phyloP scores from a whole-genome alignment of 352 stramenopile genomes.

The Phytophthora cactorum region DNA sequence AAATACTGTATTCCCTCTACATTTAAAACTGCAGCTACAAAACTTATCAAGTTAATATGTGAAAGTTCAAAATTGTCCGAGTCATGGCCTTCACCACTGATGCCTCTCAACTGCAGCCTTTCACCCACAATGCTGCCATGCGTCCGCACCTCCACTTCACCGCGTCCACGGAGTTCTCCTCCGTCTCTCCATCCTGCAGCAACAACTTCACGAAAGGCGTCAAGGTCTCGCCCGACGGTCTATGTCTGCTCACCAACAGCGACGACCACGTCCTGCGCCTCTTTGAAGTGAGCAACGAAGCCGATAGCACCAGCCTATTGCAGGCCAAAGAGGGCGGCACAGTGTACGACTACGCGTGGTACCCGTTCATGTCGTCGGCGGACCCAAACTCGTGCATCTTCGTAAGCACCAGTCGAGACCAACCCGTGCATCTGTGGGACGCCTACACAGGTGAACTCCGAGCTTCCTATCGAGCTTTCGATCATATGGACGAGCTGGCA shows the following conservation, averaged over 20 bases:
- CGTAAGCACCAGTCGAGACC: constrained; percentile 83
- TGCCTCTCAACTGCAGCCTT: constrained; percentile 11
- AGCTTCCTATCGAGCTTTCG: constrained; percentile 81
- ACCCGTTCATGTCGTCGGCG: constrained; percentile 83
- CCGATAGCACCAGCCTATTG: constrained; percentile 40
- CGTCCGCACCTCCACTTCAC: constrained; percentile 30
- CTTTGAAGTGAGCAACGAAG: constrained; percentile 60
- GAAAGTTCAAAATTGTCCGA: no score
- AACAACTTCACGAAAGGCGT: constrained; percentile 87
- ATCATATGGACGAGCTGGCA: constrained; percentile 89
- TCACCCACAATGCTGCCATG: constrained; percentile 22
- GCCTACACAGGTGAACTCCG: constrained; percentile 87
- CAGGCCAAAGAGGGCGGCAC: constrained; percentile 74
- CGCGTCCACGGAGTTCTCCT: constrained; percentile 39
- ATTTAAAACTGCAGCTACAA: no score
- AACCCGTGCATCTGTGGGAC: constrained; percentile 93
- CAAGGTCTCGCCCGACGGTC: constrained; percentile 75
- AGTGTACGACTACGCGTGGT: constrained; percentile 92
- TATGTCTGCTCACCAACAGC: constrained; percentile 88
- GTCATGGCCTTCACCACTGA: background rate
- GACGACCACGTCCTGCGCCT: constrained; percentile 85
- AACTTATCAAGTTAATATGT: no score
- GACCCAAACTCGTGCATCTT: constrained; percentile 87
- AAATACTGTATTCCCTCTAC: no score
- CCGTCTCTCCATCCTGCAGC: constrained; percentile 10